Base-by-base conservation (phyloP, 768 basidiomycete genomes). In the Albatrellus ellisii region DNA sequence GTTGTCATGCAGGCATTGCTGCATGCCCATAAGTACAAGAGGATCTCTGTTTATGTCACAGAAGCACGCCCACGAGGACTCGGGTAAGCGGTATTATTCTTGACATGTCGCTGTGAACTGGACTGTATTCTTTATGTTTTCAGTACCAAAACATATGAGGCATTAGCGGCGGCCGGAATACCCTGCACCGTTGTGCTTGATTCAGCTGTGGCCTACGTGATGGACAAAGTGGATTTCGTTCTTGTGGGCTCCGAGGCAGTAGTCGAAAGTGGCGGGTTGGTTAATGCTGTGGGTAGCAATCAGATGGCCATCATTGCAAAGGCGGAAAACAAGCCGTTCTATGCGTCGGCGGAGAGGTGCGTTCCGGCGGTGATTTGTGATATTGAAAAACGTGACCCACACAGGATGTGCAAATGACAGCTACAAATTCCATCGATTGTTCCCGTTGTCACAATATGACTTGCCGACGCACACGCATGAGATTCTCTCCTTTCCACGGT, bases 211-310 rank as follows among this genome's bases (percentile, higher is more conserved):
- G 89, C 89, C 28, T 98, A 97, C 64, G 78, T 88, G 52, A 97
- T 99, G 84, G 88, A 94, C 50, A 81, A 85, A 52, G 89, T 94
- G 15, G 88, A 94, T 59, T 84, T 94, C 58, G 85, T 94, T 38
- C 73, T 99, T 36, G 91, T 98, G 29, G 95, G 95, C 25, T 91
- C 91, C 29, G 95, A 99, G 65, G 95, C 92, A 6, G 92, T 99
- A 21, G 94, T 95, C 4, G 95, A 98, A 62, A 90, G 86, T 48
- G 95, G 95, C 33, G 88, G 91, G 4, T 64, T 89, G 46, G 77
- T 92, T 52, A 91, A 91, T 56, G 87, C 84, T 39, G 84, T 98
- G 27, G 94, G 94, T 31, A 90, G 90, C 54, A 91, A 88, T 61
- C 90, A 95, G 62, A 90, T 97, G 52, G 94, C 95, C 3, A 83